Percentiles rank a stretch among this genome's conserved stretches.
Evolutionary conservation across 257 asterid species (phyloP).

Genomic region (Leonotis leonurus): DNA sequence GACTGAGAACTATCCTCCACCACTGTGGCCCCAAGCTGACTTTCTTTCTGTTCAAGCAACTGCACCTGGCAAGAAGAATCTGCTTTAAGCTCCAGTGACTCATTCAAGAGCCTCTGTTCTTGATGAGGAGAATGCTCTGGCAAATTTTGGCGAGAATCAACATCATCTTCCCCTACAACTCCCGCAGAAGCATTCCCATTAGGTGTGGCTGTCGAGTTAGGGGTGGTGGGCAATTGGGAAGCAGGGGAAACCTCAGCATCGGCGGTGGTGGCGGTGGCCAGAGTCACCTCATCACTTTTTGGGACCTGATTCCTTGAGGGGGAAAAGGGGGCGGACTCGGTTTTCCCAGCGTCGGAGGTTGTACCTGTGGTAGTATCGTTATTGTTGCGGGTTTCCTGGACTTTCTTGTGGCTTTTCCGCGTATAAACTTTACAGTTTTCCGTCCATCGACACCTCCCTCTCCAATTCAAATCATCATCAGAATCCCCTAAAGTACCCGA

Average conservation of each 20-base stretch:
- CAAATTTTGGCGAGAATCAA: not conserved
- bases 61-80: conserved; percentile 5
- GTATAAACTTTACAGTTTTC: conserved; percentile 39
- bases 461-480: conserved; percentile 30
- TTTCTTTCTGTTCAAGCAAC: not conserved
- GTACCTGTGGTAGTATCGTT: conserved; percentile 13
- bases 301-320: conserved; percentile 5
- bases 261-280: conserved; percentile 12
- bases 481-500: conserved; percentile 35
- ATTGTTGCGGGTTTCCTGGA: not conserved
- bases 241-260: conserved; percentile 16
- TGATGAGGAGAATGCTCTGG: conserved; percentile 1
- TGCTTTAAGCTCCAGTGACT: not conserved
- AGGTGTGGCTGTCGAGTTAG: not conserved
- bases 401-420: conserved; percentile 28
- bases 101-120: conserved; percentile 13
- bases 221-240: conserved; percentile 10
- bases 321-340: conserved; percentile 18
- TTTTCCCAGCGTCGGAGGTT: conserved; percentile 13
- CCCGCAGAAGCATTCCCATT: not conserved
- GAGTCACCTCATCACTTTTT: not conserved
- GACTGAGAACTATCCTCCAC: not conserved
- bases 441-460: conserved; percentile 30
- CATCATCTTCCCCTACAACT: conserved; percentile 12
- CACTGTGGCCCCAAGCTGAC: not conserved